Conservation (phyloP, 1,284 basidiomycete genomes). For the Vanrija sp. region DNA sequence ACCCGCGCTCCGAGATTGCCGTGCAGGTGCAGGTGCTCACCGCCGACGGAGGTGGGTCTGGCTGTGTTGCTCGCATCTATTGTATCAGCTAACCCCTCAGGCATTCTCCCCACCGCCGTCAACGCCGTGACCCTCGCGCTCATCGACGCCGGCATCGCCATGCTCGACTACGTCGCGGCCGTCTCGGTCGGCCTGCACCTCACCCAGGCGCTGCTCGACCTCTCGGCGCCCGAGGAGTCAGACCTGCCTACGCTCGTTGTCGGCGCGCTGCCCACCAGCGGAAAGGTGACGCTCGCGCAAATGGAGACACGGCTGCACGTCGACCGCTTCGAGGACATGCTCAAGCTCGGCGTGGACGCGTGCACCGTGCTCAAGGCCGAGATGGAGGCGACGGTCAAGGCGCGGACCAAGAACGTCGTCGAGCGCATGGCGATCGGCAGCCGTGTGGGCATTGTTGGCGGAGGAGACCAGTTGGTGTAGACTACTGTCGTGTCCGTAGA, state of each 20-base stretch:
- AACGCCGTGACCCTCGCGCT: slow-evolving; percentile 93
- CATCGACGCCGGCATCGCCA: slow-evolving; percentile 77
- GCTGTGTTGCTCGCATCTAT: neutral
- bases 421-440: slow-evolving; percentile 30
- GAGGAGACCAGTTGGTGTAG: too few species aligned
- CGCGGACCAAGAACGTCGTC: slow-evolving; percentile 62
- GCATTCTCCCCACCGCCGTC: slow-evolving; percentile 85
- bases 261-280: slow-evolving; percentile 77
- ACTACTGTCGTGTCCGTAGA: too few species aligned
- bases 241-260: slow-evolving; percentile 84
- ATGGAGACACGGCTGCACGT: slow-evolving; percentile 94
- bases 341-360: slow-evolving; percentile 72
- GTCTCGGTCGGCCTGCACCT: slow-evolving; percentile 68
- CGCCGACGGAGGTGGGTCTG: slow-evolving; percentile 67
- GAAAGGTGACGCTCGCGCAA: slow-evolving; percentile 78
- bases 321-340: slow-evolving; percentile 85
- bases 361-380: slow-evolving; percentile 73
- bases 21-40: slow-evolving; percentile 88
- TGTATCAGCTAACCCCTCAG: slow-evolving; percentile 47
- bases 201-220: slow-evolving; percentile 74
- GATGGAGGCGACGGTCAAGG: slow-evolving; percentile 71
- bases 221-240: slow-evolving; percentile 82
- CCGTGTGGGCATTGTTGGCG: too few species aligned
- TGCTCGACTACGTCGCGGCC: slow-evolving; percentile 85
- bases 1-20: slow-evolving; percentile 90